Conservation (phyloP, 23 red algal genomes). For the Gracilaria domingensis region DNA sequence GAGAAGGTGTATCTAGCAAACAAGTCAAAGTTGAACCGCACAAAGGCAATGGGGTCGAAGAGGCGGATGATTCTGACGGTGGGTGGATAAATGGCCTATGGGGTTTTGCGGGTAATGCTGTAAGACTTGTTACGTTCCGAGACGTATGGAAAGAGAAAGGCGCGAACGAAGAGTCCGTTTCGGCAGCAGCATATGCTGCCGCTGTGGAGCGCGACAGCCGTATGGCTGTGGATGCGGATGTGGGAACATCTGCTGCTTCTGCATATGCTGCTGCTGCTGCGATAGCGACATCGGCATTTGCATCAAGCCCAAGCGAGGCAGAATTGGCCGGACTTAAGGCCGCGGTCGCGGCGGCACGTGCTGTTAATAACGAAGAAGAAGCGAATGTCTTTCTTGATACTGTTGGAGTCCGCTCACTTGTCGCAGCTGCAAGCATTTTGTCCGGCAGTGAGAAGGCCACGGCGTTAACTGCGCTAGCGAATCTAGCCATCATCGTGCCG, state of each 20-base stretch:
- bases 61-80: not conserved
- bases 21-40: not conserved
- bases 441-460: slow-evolving; percentile 27
- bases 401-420: slow-evolving; percentile 56
- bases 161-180: slow-evolving; percentile 5
- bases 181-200: slow-evolving; percentile 36
- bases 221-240: slow-evolving; percentile 21
- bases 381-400: slow-evolving; percentile 62
- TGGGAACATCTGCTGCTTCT: slow-evolving; percentile 31
- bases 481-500: slow-evolving; percentile 65
- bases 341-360: slow-evolving; percentile 63
- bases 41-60: not conserved
- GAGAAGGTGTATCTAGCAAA: not conserved
- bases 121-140: slow-evolving; percentile 5
- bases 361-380: slow-evolving; percentile 56
- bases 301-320: slow-evolving; percentile 2
- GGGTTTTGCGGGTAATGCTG: slow-evolving; percentile 13
- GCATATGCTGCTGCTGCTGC: slow-evolving; percentile 70
- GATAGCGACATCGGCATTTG: slow-evolving; percentile 43
- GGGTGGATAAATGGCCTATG: slow-evolving; percentile 9
- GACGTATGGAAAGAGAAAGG: slow-evolving; percentile 11
- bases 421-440: slow-evolving; percentile 54
- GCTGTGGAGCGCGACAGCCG: slow-evolving; percentile 25
- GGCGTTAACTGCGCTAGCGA: slow-evolving; percentile 76
- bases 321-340: slow-evolving; percentile 50